Conservation (phyloP, 78 protist genomes). For the Speleostelium caveatum region DNA sequence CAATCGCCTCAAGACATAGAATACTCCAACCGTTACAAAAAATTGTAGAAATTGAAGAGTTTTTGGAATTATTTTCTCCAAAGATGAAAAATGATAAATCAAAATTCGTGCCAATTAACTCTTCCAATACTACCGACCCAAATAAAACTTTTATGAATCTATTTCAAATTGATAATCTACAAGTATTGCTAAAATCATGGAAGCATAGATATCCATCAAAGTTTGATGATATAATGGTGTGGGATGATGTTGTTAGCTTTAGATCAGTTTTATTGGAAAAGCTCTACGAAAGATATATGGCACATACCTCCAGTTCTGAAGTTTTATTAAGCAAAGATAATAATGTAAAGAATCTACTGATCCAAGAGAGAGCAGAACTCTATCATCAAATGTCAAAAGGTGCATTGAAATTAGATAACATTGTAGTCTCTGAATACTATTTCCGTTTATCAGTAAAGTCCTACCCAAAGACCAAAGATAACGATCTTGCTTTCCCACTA, state of each 20-base stretch:
- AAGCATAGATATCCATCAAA: constrained; percentile 48
- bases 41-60: constrained; percentile 82
- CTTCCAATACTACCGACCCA: neutral
- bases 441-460: constrained; percentile 79
- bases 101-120: neutral
- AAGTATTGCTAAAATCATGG: constrained; percentile 67
- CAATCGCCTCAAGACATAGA: constrained; percentile 32
- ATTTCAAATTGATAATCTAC: neutral
- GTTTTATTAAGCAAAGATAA: neutral
- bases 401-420: constrained; percentile 66
- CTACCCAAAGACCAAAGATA: constrained; percentile 75
- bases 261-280: constrained; percentile 74
- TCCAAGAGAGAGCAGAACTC: constrained; percentile 73
- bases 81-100: neutral
- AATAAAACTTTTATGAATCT: neutral
- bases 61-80: constrained; percentile 20
- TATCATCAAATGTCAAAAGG: constrained; percentile 81
- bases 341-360: constrained; percentile 36
- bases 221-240: constrained; percentile 67
- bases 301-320: neutral
- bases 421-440: constrained; percentile 69
- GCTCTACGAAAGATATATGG: constrained; percentile 60
- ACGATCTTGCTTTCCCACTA: constrained; percentile 71
- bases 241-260: constrained; percentile 78
- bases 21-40: constrained; percentile 77